Evolutionary conservation across 2,329 filamentous ascomycete species (phyloP).

Genomic region (Colletotrichum higginsianum): DNA sequence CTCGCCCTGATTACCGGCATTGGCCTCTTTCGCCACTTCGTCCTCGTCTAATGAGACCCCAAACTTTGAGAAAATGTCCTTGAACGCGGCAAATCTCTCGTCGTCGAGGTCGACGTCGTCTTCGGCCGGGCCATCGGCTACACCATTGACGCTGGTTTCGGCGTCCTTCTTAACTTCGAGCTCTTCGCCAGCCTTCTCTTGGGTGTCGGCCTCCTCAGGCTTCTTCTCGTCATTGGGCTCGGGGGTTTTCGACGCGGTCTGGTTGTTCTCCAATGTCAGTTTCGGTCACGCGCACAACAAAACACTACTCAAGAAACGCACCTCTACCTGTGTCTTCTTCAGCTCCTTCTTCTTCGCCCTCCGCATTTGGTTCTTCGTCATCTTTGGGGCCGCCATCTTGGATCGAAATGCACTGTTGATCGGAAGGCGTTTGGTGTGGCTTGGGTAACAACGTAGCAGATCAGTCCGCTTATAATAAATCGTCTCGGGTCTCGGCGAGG

Average conservation of each 20-base stretch:
- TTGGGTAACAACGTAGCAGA: constrained; percentile 56
- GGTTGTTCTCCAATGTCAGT: constrained; percentile 17
- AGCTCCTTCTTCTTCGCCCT: constrained; percentile 95
- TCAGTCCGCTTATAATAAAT: constrained; percentile 52
- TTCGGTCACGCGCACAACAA: background rate
- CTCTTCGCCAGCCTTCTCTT: constrained; percentile 51
- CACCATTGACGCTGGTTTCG: constrained; percentile 52
- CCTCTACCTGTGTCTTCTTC: constrained; percentile 77
- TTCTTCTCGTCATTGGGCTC: constrained; percentile 47
- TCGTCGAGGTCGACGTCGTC: constrained; percentile 80
- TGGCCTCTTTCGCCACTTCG: constrained; percentile 74
- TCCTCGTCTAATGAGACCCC: constrained; percentile 75
- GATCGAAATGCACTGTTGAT: constrained; percentile 40
- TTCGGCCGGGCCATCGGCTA: constrained; percentile 66
- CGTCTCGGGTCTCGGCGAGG: constrained; percentile 54
- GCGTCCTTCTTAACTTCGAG: constrained; percentile 61
- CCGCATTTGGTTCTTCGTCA: constrained; percentile 94
- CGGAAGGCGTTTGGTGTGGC: constrained; percentile 41
- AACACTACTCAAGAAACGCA: constrained; percentile 46
- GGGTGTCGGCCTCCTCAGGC: constrained; percentile 46
- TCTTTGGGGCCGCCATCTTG: constrained; percentile 78
- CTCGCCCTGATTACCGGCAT: constrained; percentile 83
- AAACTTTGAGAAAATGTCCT: constrained; percentile 86
- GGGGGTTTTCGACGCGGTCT: constrained; percentile 41
- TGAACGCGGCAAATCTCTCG: constrained; percentile 87